These are phyloP conservation scores for Boletus sp. DNA, from an alignment of 1,284 basidiomycete genomes.

Conservation along the genomic window DNA sequence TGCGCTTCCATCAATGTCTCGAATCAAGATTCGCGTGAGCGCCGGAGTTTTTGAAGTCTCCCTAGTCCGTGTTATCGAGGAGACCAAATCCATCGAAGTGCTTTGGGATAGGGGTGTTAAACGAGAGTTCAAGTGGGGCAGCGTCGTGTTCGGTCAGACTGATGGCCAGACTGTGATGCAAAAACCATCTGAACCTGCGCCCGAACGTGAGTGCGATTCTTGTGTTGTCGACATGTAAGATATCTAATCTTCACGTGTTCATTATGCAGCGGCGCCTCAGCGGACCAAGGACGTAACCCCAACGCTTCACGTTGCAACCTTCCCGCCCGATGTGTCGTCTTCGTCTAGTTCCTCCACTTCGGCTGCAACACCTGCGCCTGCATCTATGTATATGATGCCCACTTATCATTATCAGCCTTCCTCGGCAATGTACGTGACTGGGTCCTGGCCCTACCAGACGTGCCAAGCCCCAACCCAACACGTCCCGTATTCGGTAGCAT, in stretches of 20 bases:
- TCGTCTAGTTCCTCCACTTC: slow-evolving; percentile 24
- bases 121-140: slow-evolving; percentile 76
- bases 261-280: slow-evolving; percentile 18
- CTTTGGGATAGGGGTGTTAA: slow-evolving; percentile 69
- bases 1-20: slow-evolving; percentile 60
- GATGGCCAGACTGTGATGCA: slow-evolving; percentile 55
- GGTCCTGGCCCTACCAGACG: slow-evolving; percentile 34
- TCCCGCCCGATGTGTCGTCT: slow-evolving; percentile 32
- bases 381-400: slow-evolving; percentile 20
- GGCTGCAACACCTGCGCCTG: slow-evolving; percentile 20
- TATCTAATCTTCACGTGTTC: slow-evolving; percentile 6
- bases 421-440: slow-evolving; percentile 23
- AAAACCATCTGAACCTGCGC: slow-evolving; percentile 53
- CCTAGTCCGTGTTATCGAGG: slow-evolving; percentile 64
- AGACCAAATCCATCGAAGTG: slow-evolving; percentile 68
- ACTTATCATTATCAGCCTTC: slow-evolving; percentile 25
- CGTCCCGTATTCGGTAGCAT: slow-evolving; percentile 20
- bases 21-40: slow-evolving; percentile 76
- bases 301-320: slow-evolving; percentile 34
- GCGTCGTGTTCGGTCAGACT: slow-evolving; percentile 64
- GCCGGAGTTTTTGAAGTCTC: slow-evolving; percentile 80
- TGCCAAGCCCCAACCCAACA: slow-evolving; percentile 16
- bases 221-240: neutral
- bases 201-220: slow-evolving; percentile 33
- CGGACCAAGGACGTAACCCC: slow-evolving; percentile 8